These are phyloP conservation scores for Cronartium ribicola DNA, from an alignment of 1,284 basidiomycete species.

Conservation along the genomic window DNA sequence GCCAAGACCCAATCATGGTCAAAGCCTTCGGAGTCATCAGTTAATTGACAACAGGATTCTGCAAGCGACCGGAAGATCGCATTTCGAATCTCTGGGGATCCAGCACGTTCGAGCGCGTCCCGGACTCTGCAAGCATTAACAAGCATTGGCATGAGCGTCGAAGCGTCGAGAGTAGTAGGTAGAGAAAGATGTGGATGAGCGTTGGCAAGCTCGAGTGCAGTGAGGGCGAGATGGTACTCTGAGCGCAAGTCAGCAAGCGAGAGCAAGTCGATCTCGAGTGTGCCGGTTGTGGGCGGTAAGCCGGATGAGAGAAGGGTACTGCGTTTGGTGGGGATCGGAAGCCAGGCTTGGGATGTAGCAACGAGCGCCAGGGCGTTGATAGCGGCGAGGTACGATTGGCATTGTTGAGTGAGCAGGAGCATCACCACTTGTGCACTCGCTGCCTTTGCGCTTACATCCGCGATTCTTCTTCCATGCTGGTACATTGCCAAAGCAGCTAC, in stretches of 20 bases:
- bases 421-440: conserved; percentile 55
- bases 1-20: conserved; percentile 26
- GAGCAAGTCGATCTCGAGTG: neutral
- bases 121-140: conserved; percentile 42
- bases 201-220: conserved; percentile 70
- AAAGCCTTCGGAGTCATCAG: conserved; percentile 3
- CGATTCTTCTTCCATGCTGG: conserved; percentile 76
- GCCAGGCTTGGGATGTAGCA: conserved; percentile 77
- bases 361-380: conserved; percentile 84
- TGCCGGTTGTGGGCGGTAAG: neutral
- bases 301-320: neutral
- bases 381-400: conserved; percentile 73
- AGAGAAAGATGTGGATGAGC: conserved; percentile 59
- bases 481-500: conserved; percentile 88
- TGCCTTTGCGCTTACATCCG: conserved; percentile 57
- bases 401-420: conserved; percentile 66
- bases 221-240: conserved; percentile 74
- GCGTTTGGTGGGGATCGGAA: conserved; percentile 54
- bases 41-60: conserved; percentile 32
- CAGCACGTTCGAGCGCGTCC: conserved; percentile 42
- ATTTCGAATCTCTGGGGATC: conserved; percentile 53
- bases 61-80: conserved; percentile 63
- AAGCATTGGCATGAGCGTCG: conserved; percentile 13
- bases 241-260: conserved; percentile 65
- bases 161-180: conserved; percentile 17